Evolutionary conservation across 352 stramenopile genomes (phyloP).

Genomic region (Hyaloperonospora brassicae): DNA sequence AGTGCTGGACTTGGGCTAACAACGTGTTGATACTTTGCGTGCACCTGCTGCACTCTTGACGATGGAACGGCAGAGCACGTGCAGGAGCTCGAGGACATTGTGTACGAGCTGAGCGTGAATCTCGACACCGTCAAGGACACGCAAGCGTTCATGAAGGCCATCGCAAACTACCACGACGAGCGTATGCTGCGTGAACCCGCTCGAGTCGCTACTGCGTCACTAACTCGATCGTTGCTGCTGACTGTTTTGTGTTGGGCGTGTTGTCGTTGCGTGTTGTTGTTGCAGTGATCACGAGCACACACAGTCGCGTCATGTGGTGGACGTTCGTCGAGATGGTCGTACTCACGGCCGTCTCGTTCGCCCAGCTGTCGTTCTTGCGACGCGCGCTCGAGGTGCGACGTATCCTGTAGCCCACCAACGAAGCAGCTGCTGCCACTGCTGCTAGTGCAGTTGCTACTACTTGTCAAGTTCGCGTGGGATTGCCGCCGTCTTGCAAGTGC

Average conservation of each 20-base stretch:
- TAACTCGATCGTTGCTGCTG: neutral
- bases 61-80: slow-evolving; percentile 54
- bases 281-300: slow-evolving; percentile 76
- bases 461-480: too few species aligned
- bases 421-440: too few species aligned
- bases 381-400: slow-evolving; percentile 80
- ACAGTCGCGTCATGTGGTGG: slow-evolving; percentile 81
- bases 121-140: slow-evolving; percentile 85
- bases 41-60: neutral
- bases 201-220: too few species aligned
- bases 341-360: slow-evolving; percentile 56
- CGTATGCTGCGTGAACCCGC: slow-evolving; percentile 19
- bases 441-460: too few species aligned
- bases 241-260: neutral
- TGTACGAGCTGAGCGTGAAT: slow-evolving; percentile 80
- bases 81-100: slow-evolving; percentile 78
- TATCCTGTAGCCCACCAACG: slow-evolving; percentile 40
- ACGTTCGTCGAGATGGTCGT: slow-evolving; percentile 69
- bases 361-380: slow-evolving; percentile 77
- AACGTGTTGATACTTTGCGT: neutral
- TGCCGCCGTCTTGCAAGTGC: too few species aligned
- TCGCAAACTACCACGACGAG: slow-evolving; percentile 70
- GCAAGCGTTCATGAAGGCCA: slow-evolving; percentile 81
- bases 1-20: neutral
- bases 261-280: neutral